Base-by-base conservation (phyloP, 305 asterid genomes). In the Striga hermonthica region DNA sequence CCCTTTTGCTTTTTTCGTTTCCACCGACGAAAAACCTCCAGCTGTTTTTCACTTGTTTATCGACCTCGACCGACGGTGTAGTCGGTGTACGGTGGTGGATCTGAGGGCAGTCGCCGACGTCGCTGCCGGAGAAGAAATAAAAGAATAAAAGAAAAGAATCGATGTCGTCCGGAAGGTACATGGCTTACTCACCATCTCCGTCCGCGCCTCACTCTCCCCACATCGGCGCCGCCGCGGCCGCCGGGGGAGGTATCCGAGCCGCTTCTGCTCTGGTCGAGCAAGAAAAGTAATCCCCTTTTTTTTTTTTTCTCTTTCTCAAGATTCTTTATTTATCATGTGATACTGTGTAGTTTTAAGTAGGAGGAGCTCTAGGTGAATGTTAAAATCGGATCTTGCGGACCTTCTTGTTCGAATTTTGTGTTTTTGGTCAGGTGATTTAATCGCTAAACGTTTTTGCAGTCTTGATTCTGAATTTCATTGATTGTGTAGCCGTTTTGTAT, bases 201-300 rank as follows among this genome's bases (percentile, higher is more conserved):
- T 73, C 78, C 63, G 80, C 83, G 1, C 68, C 81, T 49, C 81
- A 79, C 79, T 73, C 84, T 39, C 81, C 81, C 36, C 84, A 79
- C 57, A 76, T 79, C 74, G 76, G 58, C 65, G 66, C 71, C 66
- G 69, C 63, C 40, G 50, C 75, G 14, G 76, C 56, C 44, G 60
- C 75, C 15, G 76, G 55, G 37, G 81, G 75, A 40, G 72, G 71
- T 49, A 22, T 77, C 66, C 93, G 90, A 50, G 80, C 83, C 53
- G 84, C 83, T 52, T 76, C 85, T 57, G 84, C 76, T 60, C 43
- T 83, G 8, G 81, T 67, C 22, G 89, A 83, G 72, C 89, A 80
- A 10, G 89, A 83, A 36, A 78, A 80, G 89, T 83, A 80, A 69
- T 62, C 10, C 36, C 58, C 1, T 12, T 6, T 37, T 14, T 62